Percentiles rank a stretch among this genome's conserved stretches.
Evolutionary conservation across 345 rosid species (phyloP).

Genomic region (Populus ilicifolia): DNA sequence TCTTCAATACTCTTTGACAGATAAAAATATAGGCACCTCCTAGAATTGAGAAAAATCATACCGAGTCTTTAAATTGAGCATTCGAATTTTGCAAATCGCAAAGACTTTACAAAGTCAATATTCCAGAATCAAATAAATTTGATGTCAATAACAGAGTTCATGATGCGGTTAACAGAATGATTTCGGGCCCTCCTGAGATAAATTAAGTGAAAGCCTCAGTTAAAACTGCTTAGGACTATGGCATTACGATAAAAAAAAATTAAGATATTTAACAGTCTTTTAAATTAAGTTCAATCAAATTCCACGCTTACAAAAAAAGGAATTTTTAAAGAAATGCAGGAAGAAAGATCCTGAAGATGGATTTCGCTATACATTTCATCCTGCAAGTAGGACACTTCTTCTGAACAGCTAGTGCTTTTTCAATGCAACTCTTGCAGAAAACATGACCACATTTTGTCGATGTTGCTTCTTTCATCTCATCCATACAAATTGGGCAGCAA

Average conservation of each 20-base stretch:
- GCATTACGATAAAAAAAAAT: not conserved
- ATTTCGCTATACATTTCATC: constrained; percentile 19
- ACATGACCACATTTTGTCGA: constrained; percentile 36
- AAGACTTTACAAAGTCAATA: too few relatives aligned
- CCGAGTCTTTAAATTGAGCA: too few relatives aligned
- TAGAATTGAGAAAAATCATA: too few relatives aligned
- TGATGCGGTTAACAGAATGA: too few relatives aligned
- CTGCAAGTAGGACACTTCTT: constrained; percentile 30
- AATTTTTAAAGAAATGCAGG: constrained; percentile 3
- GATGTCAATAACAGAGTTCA: too few relatives aligned
- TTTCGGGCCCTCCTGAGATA: too few relatives aligned
- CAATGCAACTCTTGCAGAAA: constrained; percentile 31
- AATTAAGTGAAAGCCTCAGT: too few relatives aligned
- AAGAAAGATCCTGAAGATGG: constrained; percentile 26
- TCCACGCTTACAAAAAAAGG: not conserved
- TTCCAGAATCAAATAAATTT: too few relatives aligned
- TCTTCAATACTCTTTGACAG: too few relatives aligned
- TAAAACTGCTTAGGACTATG: too few relatives aligned
- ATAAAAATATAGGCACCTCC: too few relatives aligned
- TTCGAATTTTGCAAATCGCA: too few relatives aligned
- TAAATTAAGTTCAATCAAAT: not conserved
- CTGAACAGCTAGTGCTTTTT: constrained; percentile 12
- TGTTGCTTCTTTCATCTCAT: constrained; percentile 17
- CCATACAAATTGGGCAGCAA: constrained; percentile 28
- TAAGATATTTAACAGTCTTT: not conserved